These are phyloP conservation scores for Sanghuangporus sanghuang DNA, from an alignment of 1,284 basidiomycete species.

Conservation along the genomic window DNA sequence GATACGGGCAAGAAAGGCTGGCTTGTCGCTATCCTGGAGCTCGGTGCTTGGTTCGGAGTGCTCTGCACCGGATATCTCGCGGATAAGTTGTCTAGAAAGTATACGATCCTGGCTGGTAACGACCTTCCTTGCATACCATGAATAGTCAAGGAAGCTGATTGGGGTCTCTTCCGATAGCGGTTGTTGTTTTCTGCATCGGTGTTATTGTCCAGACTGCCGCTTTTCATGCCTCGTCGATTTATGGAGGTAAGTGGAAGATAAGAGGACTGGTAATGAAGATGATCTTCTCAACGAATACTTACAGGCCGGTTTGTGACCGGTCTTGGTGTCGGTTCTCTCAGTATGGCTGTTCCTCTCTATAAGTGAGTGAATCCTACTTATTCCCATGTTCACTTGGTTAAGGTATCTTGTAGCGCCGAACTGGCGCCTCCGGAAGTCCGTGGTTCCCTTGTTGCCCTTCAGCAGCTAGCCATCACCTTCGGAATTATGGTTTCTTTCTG, in stretches of 20 bases:
- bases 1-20: constrained; percentile 55
- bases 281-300: not conserved
- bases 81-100: constrained; percentile 69
- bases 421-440: constrained; percentile 80
- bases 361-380: constrained; percentile 36
- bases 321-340: constrained; percentile 70
- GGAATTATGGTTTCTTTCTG: constrained; percentile 72
- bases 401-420: constrained; percentile 37
- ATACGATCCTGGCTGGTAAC: constrained; percentile 60
- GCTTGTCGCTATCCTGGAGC: constrained; percentile 64
- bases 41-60: constrained; percentile 72
- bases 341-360: constrained; percentile 73
- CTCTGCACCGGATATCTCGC: constrained; percentile 62
- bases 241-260: constrained; percentile 40
- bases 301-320: constrained; percentile 70
- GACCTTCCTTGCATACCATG: not conserved
- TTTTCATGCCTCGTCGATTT: constrained; percentile 52
- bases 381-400: constrained; percentile 20
- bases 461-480: constrained; percentile 77
- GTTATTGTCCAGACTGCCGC: constrained; percentile 64
- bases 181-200: constrained; percentile 61
- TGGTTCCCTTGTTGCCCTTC: constrained; percentile 76
- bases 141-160: not conserved
- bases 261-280: too few species aligned
- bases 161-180: constrained; percentile 37